Evolutionary conservation across 768 basidiomycete species (phyloP), one percentile per base, ranked within the genome.

Genomic region (Macrolepiota dolichaula): DNA sequence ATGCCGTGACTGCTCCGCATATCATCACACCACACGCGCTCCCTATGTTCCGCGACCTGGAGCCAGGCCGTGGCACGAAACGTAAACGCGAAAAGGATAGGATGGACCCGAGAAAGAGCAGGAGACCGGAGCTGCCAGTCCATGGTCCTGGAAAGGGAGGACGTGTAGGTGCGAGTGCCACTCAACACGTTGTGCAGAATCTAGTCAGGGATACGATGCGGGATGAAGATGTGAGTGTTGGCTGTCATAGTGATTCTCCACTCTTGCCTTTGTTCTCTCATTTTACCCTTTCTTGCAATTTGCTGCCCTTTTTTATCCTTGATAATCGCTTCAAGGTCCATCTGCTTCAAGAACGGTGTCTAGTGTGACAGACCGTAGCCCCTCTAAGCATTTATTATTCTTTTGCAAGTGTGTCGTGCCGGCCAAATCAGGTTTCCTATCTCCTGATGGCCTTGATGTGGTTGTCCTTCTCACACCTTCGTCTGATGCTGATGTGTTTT

Each of bases 181-280:
- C 94, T 53, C 96, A 98, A 68, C 95, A 98, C 71, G 85, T 98
- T 65, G 95, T 98, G 55, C 95, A 97, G 75, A 91, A 94, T 70
- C 76, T 98, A 72, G 94, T 98, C 64, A 83, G 92, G 69, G 93
- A 96, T 71, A 91, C 88, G 64, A 91, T 91, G 46, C 78, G 94
- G 67, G 93, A 94, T 77, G 89, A 96, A 76, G 96, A 98, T 76
- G 96, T 98, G 79, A 83, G 95, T 92, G 57, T 65, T 66, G 67
- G 51, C 68, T 64, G 56, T 32, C 44, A 54, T 62, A 50, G 57
- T 12, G 50, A 51, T 32, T 38, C 19, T 32, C n/a, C 46, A 42
- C 9, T 54, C 56, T 42, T 40, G 6, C 46, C 50, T 46, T 22
- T 53, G 13, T 11, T 58, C 29, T 22, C 27, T 24, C 15, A 29